These are phyloP conservation scores for Polysphondylium violaceum DNA, from an alignment of 78 protist species.

Conservation along the genomic window DNA sequence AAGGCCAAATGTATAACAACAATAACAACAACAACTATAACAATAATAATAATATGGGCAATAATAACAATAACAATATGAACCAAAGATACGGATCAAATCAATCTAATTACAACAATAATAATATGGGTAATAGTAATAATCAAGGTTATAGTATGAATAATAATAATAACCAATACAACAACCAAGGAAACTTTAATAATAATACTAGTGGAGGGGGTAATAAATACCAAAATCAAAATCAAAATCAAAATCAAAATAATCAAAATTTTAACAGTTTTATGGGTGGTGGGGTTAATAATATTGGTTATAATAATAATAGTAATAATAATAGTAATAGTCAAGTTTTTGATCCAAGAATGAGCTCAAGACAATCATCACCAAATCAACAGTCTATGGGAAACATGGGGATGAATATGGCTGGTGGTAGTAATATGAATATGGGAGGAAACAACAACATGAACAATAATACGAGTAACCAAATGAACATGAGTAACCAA, in stretches of 20 bases:
- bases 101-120: neutral
- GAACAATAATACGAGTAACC: neutral
- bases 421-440: neutral
- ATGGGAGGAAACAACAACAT: neutral
- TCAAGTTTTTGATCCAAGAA: constrained; percentile 22
- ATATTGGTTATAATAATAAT: neutral
- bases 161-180: neutral
- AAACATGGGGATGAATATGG: constrained; percentile 24
- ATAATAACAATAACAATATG: neutral
- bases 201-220: no score
- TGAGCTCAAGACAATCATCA: neutral
- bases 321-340: neutral
- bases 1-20: neutral
- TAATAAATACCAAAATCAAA: neutral
- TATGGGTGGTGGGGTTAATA: neutral
- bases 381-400: neutral
- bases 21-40: neutral
- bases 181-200: neutral
- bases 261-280: neutral
- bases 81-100: neutral
- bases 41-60: neutral
- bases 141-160: neutral
- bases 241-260: neutral
- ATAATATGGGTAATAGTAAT: constrained; percentile 1
- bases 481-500: constrained; percentile 4